Conservation (phyloP, 2,329 filamentous ascomycete species). For the Thielaviopsis punctulata region DNA sequence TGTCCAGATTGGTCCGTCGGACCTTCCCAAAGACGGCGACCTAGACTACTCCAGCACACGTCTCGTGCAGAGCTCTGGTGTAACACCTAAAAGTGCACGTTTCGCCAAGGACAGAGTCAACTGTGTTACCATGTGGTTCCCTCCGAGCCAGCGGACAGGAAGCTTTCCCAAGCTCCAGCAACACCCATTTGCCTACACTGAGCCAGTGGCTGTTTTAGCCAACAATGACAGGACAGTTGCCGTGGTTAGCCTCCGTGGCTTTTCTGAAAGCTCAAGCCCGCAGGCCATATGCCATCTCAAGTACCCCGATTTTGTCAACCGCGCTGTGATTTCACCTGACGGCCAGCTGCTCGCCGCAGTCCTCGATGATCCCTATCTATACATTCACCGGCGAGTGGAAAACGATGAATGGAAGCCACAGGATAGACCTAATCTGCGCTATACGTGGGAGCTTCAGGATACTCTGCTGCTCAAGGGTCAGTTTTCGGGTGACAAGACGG, state of each 20-base stretch:
- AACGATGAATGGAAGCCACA: conserved; percentile 17
- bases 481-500: conserved; percentile 32
- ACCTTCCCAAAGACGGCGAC: background rate
- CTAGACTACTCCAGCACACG: background rate
- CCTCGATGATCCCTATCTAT: conserved; percentile 72
- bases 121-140: conserved; percentile 48
- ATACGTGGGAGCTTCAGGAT: conserved; percentile 33
- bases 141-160: conserved; percentile 21
- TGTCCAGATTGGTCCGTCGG: conserved; percentile 36
- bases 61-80: background rate
- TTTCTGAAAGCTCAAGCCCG: conserved; percentile 24
- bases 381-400: conserved; percentile 51
- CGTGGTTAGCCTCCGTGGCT: conserved; percentile 58
- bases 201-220: conserved; percentile 52
- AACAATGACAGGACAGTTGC: conserved; percentile 89
- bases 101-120: conserved; percentile 46
- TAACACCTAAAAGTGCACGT: conserved; percentile 27
- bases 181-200: conserved; percentile 24
- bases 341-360: conserved; percentile 66
- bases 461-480: conserved; percentile 42
- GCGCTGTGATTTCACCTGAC: conserved; percentile 83
- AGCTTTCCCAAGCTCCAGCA: conserved; percentile 10
- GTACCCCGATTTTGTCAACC: conserved; percentile 78
- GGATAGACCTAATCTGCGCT: conserved; percentile 14
- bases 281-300: conserved; percentile 52